These are phyloP conservation scores for Psilocybe sp. DNA, from an alignment of 768 basidiomycete species.

Conservation along the genomic window DNA sequence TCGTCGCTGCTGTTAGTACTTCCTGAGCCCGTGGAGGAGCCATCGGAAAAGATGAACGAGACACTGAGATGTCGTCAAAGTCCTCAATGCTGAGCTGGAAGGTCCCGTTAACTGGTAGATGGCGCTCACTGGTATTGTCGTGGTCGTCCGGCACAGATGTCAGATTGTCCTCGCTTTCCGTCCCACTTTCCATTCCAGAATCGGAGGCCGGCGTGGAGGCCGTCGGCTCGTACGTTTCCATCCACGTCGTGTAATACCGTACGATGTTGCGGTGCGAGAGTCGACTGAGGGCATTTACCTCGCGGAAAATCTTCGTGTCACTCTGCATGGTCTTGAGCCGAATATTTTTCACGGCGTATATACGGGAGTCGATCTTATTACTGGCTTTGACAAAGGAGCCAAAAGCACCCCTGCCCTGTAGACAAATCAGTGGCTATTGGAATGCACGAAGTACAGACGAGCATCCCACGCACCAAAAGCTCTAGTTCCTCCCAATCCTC, in stretches of 20 bases:
- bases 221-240: constrained; percentile 62
- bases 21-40: constrained; percentile 22
- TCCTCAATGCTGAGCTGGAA: constrained; percentile 65
- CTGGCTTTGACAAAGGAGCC: constrained; percentile 94
- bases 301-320: constrained; percentile 85
- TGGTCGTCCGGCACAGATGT: constrained; percentile 40
- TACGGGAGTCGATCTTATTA: constrained; percentile 82
- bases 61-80: constrained; percentile 57
- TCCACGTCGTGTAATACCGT: constrained; percentile 88
- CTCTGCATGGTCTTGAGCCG: constrained; percentile 74
- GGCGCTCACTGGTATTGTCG: constrained; percentile 21
- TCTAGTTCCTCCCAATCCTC: constrained; percentile 95
- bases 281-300: constrained; percentile 85
- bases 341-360: constrained; percentile 92
- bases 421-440: neutral
- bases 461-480: constrained; percentile 53
- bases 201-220: constrained; percentile 50
- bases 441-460: neutral
- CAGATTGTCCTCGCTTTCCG: constrained; percentile 38
- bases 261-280: constrained; percentile 90
- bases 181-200: constrained; percentile 34
- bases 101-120: constrained; percentile 46
- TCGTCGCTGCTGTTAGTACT: constrained; percentile 36
- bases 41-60: constrained; percentile 66
- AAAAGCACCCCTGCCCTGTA: constrained; percentile 83